Evolutionary conservation across 2,329 filamentous ascomycete species (phyloP), one percentile per base, ranked within the genome.

Genomic region (Cladobotryum mycophilum): DNA sequence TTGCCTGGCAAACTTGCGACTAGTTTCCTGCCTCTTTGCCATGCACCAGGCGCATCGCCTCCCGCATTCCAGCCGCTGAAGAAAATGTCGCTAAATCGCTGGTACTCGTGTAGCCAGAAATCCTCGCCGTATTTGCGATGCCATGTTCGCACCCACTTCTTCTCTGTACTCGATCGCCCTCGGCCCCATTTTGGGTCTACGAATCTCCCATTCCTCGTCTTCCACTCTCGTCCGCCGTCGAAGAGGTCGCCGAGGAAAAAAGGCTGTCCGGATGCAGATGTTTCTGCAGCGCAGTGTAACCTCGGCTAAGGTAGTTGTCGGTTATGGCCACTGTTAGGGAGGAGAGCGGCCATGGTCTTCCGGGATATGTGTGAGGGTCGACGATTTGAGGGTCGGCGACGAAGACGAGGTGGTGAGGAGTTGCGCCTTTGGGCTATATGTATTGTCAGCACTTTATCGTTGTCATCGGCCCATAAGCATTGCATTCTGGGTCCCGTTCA

Each of bases 191-290:
- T 72, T 1, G 80, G 79, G 56, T 85, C 82, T 20, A 75, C 69
- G 47, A 81, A 82, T 42, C 76, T 67, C 41, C 80, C 85, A 20
- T 75, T 75, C 2, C 69, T 72, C 12, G 91, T 92, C 58, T 85
- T 86, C 93, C 93, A 99, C 73, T 99, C 93, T 58, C 93, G 81
- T 8, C 93, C 93, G 4, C 93, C 93, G 64, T 99, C 93, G 61
- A 99, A 96, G 1, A 99, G 73, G 64, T 99, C 93, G 7, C 93
- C 93, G 0, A 99, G 74, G 64, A 99, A 97, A 64, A 81, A 1
- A 95, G 75, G 14, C 88, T 91, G 64, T 96, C 89, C 0, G 93
- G 93, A n/a, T 81, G 80, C 13, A 97, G 75, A 15, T 81, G 72
- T 15, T 78, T 72, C 62, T 96, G 89, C 52, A 97, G 78, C 48